Evolutionary conservation across 2,329 filamentous ascomycete species (phyloP).

Genomic region (Aspergillus ochraceoroseus): DNA sequence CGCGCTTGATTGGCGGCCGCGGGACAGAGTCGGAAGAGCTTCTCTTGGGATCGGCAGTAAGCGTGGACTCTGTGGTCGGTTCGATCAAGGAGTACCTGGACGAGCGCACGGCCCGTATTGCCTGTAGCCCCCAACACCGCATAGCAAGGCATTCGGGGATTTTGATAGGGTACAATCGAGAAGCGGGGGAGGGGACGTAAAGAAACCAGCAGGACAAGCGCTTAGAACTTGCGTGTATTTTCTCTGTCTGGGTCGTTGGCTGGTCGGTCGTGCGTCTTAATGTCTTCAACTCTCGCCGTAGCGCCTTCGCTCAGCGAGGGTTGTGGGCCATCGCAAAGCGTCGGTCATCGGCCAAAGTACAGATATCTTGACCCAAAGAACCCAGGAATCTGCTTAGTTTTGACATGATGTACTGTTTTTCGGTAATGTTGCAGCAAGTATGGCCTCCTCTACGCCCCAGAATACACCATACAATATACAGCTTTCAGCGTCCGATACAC

Average conservation of each 20-base stretch:
- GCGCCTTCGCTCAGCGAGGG: background rate
- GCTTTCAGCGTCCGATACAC: background rate
- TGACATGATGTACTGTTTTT: too few species aligned
- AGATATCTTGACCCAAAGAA: background rate
- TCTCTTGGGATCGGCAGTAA: slow-evolving; percentile 2
- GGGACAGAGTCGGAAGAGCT: slow-evolving; percentile 1
- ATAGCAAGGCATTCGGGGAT: slow-evolving; percentile 3
- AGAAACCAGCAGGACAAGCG: too few species aligned
- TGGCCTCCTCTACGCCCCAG: background rate
- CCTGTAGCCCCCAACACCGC: slow-evolving; percentile 4
- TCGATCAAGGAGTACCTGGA: slow-evolving; percentile 7
- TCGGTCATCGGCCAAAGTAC: background rate
- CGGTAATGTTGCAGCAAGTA: too few species aligned
- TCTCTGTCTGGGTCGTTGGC: background rate
- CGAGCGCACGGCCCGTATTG: slow-evolving; percentile 2
- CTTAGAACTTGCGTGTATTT: too few species aligned
- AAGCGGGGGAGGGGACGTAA: too few species aligned
- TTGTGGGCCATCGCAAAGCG: background rate
- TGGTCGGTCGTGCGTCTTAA: background rate
- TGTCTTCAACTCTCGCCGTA: background rate
- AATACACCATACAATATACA: background rate
- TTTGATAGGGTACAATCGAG: too few species aligned
- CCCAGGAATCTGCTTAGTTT: too few species aligned
- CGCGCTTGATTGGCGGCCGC: background rate
- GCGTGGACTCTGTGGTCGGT: background rate